Evolutionary conservation across 2,329 filamentous ascomycete genomes (phyloP).

Genomic region (Alternaria arborescens): DNA sequence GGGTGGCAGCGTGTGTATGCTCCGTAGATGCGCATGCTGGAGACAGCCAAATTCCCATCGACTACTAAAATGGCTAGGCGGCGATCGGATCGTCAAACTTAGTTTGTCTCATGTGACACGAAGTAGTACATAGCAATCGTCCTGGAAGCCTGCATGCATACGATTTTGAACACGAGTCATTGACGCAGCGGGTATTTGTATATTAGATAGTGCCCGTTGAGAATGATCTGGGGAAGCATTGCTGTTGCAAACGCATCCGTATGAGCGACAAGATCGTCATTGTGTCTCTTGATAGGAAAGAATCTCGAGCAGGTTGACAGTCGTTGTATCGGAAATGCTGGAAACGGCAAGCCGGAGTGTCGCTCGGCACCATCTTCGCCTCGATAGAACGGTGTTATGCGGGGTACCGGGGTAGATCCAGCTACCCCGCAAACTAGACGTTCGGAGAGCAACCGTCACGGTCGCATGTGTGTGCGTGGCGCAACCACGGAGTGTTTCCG

Average conservation of each 20-base stretch:
- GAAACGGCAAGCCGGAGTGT: slow-evolving; percentile 11
- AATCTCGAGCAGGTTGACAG: background rate
- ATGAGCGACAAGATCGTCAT: background rate
- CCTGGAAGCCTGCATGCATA: background rate
- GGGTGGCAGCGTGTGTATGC: slow-evolving; percentile 1
- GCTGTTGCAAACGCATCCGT: background rate
- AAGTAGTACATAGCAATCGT: background rate
- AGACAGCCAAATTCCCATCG: background rate
- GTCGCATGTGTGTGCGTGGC: slow-evolving; percentile 18
- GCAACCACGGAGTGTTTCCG: slow-evolving; percentile 15
- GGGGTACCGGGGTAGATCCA: slow-evolving; percentile 22
- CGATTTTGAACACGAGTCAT: background rate
- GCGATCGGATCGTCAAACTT: background rate
- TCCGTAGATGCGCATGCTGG: background rate
- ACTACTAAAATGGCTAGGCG: slow-evolving; percentile 2
- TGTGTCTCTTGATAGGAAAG: background rate
- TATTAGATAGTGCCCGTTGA: background rate
- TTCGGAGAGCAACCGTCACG: slow-evolving; percentile 22
- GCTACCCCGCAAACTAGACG: slow-evolving; percentile 30
- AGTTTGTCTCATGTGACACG: background rate
- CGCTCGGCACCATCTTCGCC: background rate
- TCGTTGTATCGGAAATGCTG: background rate
- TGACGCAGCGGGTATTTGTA: background rate
- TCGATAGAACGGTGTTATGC: slow-evolving; percentile 19
- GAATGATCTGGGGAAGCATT: background rate